A percentile compares a stretch with the other conserved stretches of the same genome.
phyloP scores from a whole-genome alignment of 2,329 filamentous ascomycete genomes.

The Arthrocladium fulminans region DNA sequence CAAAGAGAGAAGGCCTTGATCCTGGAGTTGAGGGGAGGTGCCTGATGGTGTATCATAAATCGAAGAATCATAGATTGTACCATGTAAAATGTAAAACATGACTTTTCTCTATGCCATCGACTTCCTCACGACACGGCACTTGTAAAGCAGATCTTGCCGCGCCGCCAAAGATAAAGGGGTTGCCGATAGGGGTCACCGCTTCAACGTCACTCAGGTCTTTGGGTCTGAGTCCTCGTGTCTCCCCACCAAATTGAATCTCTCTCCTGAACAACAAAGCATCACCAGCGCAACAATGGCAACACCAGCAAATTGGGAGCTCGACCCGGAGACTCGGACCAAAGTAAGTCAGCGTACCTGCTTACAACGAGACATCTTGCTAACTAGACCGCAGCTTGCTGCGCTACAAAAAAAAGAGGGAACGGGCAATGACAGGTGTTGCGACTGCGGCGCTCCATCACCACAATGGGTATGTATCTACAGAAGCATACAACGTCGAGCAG shows the following conservation, averaged over 20 bases:
- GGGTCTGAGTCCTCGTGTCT: neutral
- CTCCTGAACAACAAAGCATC: constrained; percentile 5
- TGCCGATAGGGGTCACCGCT: neutral
- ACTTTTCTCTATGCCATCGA: neutral
- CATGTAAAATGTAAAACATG: neutral
- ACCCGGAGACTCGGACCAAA: constrained; percentile 94
- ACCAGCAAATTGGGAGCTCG: constrained; percentile 83
- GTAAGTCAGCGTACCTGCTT: constrained; percentile 38
- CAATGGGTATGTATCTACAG: constrained; percentile 85
- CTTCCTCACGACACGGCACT: neutral
- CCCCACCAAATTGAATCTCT: neutral
- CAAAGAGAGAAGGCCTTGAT: constrained; percentile 52
- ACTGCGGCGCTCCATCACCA: constrained; percentile 89
- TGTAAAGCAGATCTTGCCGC: neutral
- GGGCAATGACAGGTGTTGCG: constrained; percentile 83
- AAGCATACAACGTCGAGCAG: neutral
- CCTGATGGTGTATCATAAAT: neutral
- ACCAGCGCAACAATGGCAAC: constrained; percentile 18
- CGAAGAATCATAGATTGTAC: neutral
- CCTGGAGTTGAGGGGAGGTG: constrained; percentile 33
- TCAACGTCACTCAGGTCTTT: neutral
- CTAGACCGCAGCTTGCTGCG: constrained; percentile 59
- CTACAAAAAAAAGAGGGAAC: constrained; percentile 70
- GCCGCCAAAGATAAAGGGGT: neutral
- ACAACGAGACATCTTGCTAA: constrained; percentile 2